Evolutionary conservation across 805 yeast species (phyloP).

Genomic region (Candida oleophila): DNA sequence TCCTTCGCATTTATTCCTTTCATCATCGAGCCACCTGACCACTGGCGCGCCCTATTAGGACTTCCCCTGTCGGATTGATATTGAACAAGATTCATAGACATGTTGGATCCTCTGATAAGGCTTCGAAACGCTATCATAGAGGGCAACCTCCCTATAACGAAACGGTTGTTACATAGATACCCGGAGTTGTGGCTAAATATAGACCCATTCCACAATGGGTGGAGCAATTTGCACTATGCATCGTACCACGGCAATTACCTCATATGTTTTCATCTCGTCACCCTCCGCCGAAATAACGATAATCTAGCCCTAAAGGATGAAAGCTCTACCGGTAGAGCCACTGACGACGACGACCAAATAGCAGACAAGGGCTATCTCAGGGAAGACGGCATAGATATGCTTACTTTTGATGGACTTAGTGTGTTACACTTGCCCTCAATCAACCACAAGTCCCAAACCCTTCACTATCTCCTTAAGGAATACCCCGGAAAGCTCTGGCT

Average conservation of each 20-base stretch:
- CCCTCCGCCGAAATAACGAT: slow-evolving; percentile 22
- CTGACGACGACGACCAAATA: slow-evolving; percentile 9
- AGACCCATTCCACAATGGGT: slow-evolving; percentile 33
- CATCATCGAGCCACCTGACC: no score
- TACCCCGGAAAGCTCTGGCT: slow-evolving; percentile 40
- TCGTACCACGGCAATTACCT: slow-evolving; percentile 41
- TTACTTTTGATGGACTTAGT: slow-evolving; percentile 34
- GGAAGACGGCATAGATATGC: slow-evolving; percentile 23
- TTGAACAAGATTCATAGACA: no score
- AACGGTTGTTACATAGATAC: slow-evolving; percentile 34
- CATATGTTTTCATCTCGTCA: slow-evolving; percentile 40
- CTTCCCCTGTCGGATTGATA: no score
- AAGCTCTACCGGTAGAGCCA: not conserved
- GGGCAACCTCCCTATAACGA: slow-evolving; percentile 39
- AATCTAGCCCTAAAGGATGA: not conserved
- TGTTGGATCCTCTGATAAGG: slow-evolving; percentile 38
- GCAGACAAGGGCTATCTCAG: slow-evolving; percentile 7
- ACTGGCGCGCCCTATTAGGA: no score
- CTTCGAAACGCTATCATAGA: slow-evolving; percentile 37
- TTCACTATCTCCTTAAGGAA: slow-evolving; percentile 43
- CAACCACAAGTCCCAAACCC: slow-evolving; percentile 37
- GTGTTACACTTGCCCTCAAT: slow-evolving; percentile 36
- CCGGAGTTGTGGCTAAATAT: slow-evolving; percentile 46
- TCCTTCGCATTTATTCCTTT: no score
- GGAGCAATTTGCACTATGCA: slow-evolving; percentile 44